A percentile compares a stretch with the other conserved stretches of the same genome.
phyloP scores from a whole-genome alignment of 352 stramenopile genomes.

The Globisporangium nunn region DNA sequence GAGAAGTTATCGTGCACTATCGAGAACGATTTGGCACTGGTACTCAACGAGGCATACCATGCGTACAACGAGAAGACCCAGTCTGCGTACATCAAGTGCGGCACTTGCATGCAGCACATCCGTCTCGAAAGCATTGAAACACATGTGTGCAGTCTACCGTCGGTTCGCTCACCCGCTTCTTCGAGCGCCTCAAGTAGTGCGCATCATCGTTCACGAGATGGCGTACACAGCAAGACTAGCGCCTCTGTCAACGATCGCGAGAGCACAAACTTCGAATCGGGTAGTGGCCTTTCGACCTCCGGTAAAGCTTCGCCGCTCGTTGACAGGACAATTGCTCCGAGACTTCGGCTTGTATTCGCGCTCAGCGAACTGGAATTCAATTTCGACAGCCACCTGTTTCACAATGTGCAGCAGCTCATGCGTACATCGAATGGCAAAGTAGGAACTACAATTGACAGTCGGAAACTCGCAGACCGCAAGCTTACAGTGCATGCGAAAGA shows the following conservation, averaged over 20 bases:
- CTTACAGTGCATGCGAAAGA: conserved; percentile 25
- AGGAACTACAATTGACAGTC: background rate
- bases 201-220: background rate
- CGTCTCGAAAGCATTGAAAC: conserved; percentile 44
- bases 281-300: background rate
- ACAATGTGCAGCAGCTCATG: conserved; percentile 28
- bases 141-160: conserved; percentile 27
- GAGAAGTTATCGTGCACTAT: conserved; percentile 33
- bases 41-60: conserved; percentile 47
- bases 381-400: conserved; percentile 27
- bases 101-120: conserved; percentile 52
- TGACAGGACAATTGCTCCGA: conserved; percentile 16
- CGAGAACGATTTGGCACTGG: conserved; percentile 35
- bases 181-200: conserved; percentile 2
- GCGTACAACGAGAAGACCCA: conserved; percentile 51
- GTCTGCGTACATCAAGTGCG: conserved; percentile 42
- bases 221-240: background rate
- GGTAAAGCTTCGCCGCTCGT: background rate
- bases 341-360: conserved; percentile 31
- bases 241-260: background rate
- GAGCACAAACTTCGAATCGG: background rate
- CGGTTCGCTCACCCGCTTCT: conserved; percentile 12
- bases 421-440: background rate
- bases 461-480: conserved; percentile 10
- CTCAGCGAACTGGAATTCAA: conserved; percentile 50